Base-by-base conservation (phyloP, 2,329 filamentous ascomycete species). In the Talaromyces sp. region DNA sequence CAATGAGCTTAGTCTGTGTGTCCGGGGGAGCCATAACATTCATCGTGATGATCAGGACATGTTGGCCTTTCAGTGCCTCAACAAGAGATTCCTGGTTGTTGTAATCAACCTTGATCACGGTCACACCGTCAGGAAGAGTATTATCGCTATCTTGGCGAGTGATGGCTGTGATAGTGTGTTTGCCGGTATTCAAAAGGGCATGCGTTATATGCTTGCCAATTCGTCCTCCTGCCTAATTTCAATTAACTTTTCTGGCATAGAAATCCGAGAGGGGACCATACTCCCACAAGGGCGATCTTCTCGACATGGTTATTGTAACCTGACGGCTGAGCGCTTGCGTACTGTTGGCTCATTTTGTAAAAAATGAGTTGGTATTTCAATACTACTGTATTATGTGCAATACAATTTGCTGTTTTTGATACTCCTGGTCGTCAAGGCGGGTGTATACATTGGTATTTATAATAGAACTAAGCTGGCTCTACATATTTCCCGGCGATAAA, bases 41-140 rank as follows among this genome's bases (percentile, higher is more conserved):
- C 61, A 88, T 69, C 9, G 84, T 85, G 58, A 87, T 86, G 66
- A 87, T 75, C 2, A 88, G 74, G 47, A 80, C 81, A n/a, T 88
- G 78, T 63, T 87, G 83, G 62, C 76, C 83, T 31, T 74, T 68
- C 4, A 88, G 79, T 2, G 83, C 84, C 0, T 70, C 68, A 1
- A 83, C 75, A 9, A 88, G 68, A 1, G 80, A 76, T 5, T 68
- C 64, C 4, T 78, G 72, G 14, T 82, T 72, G 12, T 78, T 67
- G 69, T 86, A 86, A 73, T 85, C 76, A 18, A 86, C 75, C 1
- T 65, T 59, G 36, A 71, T 75, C 23, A 77, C 67, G 1, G 71
- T 70, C 40, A 83, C 75, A 9, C 81, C 80, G 1, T 75, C 63
- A 3, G 84, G 82, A 2, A 84, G 67, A 12, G 67, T 73, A 64